Percentiles rank a stretch among this genome's conserved stretches.
Evolutionary conservation across 2,329 filamentous ascomycete species (phyloP).

Genomic region (Talaromyces sp.): DNA sequence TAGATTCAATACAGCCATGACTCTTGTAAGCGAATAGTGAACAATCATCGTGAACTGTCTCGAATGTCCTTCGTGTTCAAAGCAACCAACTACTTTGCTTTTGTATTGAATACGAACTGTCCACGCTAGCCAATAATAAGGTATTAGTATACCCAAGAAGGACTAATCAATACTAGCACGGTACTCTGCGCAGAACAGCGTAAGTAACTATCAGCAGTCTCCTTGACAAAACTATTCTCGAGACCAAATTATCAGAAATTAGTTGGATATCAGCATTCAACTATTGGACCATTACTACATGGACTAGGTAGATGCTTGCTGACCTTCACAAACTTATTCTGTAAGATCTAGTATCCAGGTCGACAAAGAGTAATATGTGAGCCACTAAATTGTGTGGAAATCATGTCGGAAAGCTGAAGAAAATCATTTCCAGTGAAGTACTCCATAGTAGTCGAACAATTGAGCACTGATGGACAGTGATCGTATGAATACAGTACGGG

Average conservation of each 20-base stretch:
- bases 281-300: background rate
- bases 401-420: background rate
- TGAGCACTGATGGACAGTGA: background rate
- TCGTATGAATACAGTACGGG: background rate
- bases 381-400: background rate
- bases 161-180: constrained; percentile 1
- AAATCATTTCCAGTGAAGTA: background rate
- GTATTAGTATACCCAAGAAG: constrained; percentile 4
- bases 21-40: background rate
- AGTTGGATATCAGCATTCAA: background rate
- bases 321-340: background rate
- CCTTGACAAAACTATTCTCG: background rate
- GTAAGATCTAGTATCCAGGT: background rate
- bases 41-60: background rate
- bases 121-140: constrained; percentile 7
- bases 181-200: background rate
- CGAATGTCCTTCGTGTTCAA: background rate
- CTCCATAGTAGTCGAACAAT: background rate
- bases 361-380: background rate
- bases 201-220: background rate
- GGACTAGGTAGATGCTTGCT: background rate
- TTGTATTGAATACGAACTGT: background rate
- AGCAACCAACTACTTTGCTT: background rate
- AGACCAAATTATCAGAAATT: background rate
- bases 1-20: background rate